A percentile compares a stretch with the other conserved stretches of the same genome.
phyloP scores from a whole-genome alignment of 176 grass and related monocot genomes.

The Oryza australiensis region DNA sequence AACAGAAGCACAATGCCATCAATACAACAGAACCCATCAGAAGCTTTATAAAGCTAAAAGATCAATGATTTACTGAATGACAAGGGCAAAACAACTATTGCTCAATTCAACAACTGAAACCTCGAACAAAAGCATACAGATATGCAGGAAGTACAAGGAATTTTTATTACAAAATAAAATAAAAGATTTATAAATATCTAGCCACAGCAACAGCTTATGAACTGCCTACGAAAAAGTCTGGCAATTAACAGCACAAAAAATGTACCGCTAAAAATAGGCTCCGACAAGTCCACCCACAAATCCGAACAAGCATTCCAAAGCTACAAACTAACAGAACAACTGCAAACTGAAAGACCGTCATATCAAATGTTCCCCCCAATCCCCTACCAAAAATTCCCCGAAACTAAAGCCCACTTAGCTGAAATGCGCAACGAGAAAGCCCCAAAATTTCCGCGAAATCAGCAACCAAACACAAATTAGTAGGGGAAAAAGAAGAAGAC shows the following conservation, averaged over 20 bases:
- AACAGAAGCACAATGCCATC: neutral
- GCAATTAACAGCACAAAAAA: neutral
- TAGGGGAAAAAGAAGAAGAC: neutral
- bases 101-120: conserved; percentile 19
- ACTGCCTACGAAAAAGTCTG: neutral
- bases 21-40: neutral
- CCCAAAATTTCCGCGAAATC: neutral
- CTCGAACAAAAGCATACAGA: neutral
- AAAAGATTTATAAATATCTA: conserved; percentile 11
- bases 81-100: neutral
- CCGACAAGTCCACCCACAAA: neutral
- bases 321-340: neutral
- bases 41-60: neutral
- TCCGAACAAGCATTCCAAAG: neutral
- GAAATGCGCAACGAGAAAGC: neutral
- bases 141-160: neutral
- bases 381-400: neutral
- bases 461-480: neutral
- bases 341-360: neutral
- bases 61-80: neutral
- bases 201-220: neutral
- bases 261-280: neutral
- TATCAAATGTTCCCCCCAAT: neutral
- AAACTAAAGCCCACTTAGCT: neutral
- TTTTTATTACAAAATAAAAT: neutral